A percentile compares a stretch with the other conserved stretches of the same genome.
These are phyloP conservation scores for Adenanthera pavonina DNA, from an alignment of 306 rosid genomes.

Conservation along the genomic window DNA sequence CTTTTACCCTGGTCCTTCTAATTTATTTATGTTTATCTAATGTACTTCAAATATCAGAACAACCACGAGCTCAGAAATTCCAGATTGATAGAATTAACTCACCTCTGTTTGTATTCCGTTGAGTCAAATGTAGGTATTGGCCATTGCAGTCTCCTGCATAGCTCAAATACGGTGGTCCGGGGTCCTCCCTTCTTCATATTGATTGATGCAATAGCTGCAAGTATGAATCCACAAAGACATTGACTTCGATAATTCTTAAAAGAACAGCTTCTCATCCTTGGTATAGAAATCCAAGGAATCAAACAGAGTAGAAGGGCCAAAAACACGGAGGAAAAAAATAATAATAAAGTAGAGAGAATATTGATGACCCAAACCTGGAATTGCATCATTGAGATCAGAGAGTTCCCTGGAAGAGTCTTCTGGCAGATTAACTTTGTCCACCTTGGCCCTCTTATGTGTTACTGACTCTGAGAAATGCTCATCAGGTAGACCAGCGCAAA, in stretches of 20 bases:
- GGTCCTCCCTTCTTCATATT: conserved; percentile 92
- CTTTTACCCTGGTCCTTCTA: not conserved
- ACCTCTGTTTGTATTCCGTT: conserved; percentile 73
- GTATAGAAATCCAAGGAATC: conserved; percentile 25
- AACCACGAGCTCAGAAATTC: not conserved
- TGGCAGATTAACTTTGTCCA: conserved; percentile 36
- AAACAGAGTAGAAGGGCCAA: conserved; percentile 17
- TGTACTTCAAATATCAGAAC: not conserved
- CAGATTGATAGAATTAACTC: conserved; percentile 15
- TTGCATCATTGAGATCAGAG: conserved; percentile 35
- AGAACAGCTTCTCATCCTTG: not conserved
- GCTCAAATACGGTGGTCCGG: conserved; percentile 57
- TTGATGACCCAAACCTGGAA: conserved; percentile 61
- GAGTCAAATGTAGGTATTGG: conserved; percentile 68
- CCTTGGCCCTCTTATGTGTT: conserved; percentile 42
- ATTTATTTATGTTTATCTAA: not conserved
- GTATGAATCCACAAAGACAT: conserved; percentile 27
- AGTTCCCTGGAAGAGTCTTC: conserved; percentile 38
- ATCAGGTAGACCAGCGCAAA: conserved; percentile 25
- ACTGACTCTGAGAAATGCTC: conserved; percentile 31
- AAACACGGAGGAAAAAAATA: not conserved
- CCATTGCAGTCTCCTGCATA: conserved; percentile 85
- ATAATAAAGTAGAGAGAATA: conserved; percentile 16
- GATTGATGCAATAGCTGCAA: conserved; percentile 57
- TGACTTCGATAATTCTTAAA: conserved; percentile 1